Evolutionary conservation across 2,329 filamentous ascomycete species (phyloP).

Genomic region (Claviceps fusiformis): DNA sequence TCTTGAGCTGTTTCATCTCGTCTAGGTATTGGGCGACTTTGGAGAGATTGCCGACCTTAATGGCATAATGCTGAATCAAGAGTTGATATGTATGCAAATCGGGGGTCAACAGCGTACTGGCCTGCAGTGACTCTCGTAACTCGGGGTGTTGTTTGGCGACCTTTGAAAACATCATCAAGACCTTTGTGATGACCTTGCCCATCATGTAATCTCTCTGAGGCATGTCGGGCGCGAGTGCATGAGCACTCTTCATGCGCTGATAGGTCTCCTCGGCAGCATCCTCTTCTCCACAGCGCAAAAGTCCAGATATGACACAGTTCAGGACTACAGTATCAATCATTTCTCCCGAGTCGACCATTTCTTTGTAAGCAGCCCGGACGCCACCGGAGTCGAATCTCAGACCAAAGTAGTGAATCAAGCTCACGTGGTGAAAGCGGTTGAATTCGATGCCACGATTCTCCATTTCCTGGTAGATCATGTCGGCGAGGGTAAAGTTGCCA

Average conservation of each 20-base stretch:
- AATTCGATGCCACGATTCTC: slow-evolving; percentile 49
- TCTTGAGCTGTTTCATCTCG: slow-evolving; percentile 61
- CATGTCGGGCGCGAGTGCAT: slow-evolving; percentile 25
- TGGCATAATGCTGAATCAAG: slow-evolving; percentile 61
- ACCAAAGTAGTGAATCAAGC: slow-evolving; percentile 73
- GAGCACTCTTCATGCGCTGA: slow-evolving; percentile 61
- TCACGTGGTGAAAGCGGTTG: slow-evolving; percentile 70
- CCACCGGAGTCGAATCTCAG: slow-evolving; percentile 58
- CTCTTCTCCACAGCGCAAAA: slow-evolving; percentile 65
- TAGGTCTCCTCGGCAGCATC: slow-evolving; percentile 70
- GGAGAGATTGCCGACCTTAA: slow-evolving; percentile 54
- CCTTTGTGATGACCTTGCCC: slow-evolving; percentile 36
- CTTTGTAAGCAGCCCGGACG: slow-evolving; percentile 63
- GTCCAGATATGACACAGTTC: slow-evolving; percentile 71
- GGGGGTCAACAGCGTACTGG: slow-evolving; percentile 52
- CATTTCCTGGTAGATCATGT: slow-evolving; percentile 79
- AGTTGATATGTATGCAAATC: slow-evolving; percentile 69
- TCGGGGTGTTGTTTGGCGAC: slow-evolving; percentile 41
- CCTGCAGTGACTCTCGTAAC: slow-evolving; percentile 42
- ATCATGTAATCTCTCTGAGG: slow-evolving; percentile 32
- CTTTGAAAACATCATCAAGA: slow-evolving; percentile 43
- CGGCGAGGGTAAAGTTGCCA: slow-evolving; percentile 69
- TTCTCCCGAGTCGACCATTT: slow-evolving; percentile 74
- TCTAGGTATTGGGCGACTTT: slow-evolving; percentile 57
- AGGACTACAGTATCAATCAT: slow-evolving; percentile 77